These are phyloP conservation scores for Pyricularia sp. DNA, from an alignment of 2,329 filamentous ascomycete genomes.

Conservation along the genomic window DNA sequence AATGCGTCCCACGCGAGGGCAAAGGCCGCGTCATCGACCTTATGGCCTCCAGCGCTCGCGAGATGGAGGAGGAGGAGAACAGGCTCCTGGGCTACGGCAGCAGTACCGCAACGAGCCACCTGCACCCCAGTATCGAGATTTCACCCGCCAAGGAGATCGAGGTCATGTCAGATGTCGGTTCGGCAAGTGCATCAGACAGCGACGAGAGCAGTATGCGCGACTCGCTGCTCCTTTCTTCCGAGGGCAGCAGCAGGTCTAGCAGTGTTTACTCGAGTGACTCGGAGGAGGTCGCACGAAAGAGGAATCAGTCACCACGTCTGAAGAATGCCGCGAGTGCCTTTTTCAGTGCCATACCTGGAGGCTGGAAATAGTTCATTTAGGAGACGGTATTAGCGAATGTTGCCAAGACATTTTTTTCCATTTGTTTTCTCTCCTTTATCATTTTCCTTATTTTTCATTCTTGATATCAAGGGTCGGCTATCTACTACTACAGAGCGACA, in stretches of 20 bases:
- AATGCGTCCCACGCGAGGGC: conserved; percentile 19
- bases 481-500: background rate
- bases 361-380: background rate
- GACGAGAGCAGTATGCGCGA: conserved; percentile 2
- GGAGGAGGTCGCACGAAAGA: background rate
- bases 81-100: background rate
- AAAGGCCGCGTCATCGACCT: conserved; percentile 3
- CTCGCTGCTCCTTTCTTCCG: background rate
- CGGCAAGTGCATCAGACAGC: conserved; percentile 2
- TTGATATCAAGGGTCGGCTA: background rate
- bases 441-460: background rate
- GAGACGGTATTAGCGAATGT: background rate
- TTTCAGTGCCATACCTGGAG: background rate
- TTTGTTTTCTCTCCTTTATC: background rate
- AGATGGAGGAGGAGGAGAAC: conserved; percentile 5
- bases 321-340: background rate
- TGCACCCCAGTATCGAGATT: background rate
- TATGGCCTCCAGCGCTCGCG: conserved; percentile 1
- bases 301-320: background rate
- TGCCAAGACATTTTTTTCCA: background rate
- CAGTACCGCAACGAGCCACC: background rate
- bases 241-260: background rate
- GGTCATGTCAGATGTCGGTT: conserved; percentile 1
- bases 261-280: conserved; percentile 5
- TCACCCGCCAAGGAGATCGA: background rate